Evolutionary conservation across 768 basidiomycete genomes (phyloP).

Genomic region (Hygrocybe coccinea): DNA sequence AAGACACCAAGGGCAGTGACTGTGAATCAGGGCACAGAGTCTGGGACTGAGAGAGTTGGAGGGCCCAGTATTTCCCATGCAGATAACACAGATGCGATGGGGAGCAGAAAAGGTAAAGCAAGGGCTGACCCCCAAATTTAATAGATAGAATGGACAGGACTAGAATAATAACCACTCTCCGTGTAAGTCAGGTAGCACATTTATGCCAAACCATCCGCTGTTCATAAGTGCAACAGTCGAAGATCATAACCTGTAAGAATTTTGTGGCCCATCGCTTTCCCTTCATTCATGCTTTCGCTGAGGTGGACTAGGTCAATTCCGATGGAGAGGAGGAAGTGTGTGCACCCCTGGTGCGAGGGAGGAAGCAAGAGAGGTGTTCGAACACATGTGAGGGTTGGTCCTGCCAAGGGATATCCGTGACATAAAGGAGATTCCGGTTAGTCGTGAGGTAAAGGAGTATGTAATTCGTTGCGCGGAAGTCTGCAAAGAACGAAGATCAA

Average conservation of each 20-base stretch:
- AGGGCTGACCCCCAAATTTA: too few species aligned
- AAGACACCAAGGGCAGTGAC: too few species aligned
- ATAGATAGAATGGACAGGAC: too few species aligned
- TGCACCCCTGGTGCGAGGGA: constrained; percentile 69
- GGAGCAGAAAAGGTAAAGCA: too few species aligned
- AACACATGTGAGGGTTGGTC: constrained; percentile 45
- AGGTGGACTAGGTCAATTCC: constrained; percentile 34
- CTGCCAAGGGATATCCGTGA: constrained; percentile 45
- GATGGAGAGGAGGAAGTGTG: constrained; percentile 42
- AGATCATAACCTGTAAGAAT: constrained; percentile 25
- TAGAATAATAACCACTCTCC: too few species aligned
- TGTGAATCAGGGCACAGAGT: too few species aligned
- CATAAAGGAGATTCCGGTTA: constrained; percentile 60
- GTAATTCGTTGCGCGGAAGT: constrained; percentile 56
- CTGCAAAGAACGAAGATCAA: constrained; percentile 29
- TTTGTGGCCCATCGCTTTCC: constrained; percentile 31
- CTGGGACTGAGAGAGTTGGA: too few species aligned
- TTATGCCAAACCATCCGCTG: constrained; percentile 56
- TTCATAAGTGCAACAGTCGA: constrained; percentile 50
- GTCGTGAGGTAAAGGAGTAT: constrained; percentile 68
- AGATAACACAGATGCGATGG: too few species aligned
- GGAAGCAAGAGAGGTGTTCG: constrained; percentile 75
- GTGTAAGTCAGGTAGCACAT: constrained; percentile 61
- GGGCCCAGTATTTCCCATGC: too few species aligned
- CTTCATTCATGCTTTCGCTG: constrained; percentile 39